phyloP scores from a whole-genome alignment of 176 grass and related monocot genomes.

The Oryza meridionalis region DNA sequence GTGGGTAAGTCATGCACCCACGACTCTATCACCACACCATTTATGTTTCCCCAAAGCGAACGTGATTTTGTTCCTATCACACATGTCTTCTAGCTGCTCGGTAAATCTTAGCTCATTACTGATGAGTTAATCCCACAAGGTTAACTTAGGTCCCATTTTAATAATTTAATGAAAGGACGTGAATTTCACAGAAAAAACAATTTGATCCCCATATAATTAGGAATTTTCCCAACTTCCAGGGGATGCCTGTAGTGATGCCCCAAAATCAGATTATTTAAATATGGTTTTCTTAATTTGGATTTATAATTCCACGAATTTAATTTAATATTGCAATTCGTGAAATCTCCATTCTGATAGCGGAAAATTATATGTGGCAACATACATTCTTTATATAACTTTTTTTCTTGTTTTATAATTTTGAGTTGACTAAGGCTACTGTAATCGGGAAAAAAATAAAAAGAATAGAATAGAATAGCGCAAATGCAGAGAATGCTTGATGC shows the following conservation, averaged over 20 bases:
- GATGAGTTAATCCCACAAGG: neutral
- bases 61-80: neutral
- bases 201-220: neutral
- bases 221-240: too few relatives aligned
- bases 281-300: neutral
- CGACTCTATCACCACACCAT: too few relatives aligned
- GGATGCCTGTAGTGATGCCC: too few relatives aligned
- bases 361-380: too few relatives aligned
- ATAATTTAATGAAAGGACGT: neutral
- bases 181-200: neutral
- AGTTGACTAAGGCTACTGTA: too few relatives aligned
- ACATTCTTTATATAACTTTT: too few relatives aligned
- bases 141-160: neutral
- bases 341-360: neutral
- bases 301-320: neutral
- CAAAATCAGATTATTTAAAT: neutral
- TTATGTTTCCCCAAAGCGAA: neutral
- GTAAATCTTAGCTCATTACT: neutral
- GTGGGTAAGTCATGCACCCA: too few relatives aligned
- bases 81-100: neutral
- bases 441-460: too few relatives aligned
- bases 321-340: neutral
- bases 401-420: too few relatives aligned
- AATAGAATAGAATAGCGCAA: too few relatives aligned
- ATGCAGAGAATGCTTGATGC: too few relatives aligned